Conservation (phyloP, 176 grass and related monocot genomes). For the Phragmites australis region DNA sequence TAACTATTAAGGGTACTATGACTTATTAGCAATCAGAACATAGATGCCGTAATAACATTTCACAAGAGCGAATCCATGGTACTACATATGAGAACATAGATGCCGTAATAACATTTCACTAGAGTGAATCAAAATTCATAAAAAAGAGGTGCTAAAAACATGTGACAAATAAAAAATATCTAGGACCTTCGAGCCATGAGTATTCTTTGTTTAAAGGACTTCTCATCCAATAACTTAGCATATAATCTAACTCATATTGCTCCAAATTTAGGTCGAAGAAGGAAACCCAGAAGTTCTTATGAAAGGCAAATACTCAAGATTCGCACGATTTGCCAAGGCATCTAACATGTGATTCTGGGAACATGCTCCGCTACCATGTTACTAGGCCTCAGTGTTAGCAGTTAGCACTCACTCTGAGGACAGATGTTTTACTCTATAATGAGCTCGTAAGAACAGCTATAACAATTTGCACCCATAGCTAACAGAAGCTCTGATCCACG, state of each 20-base stretch:
- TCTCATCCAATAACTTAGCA: background rate
- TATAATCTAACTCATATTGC: background rate
- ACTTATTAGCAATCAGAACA: background rate
- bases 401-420: background rate
- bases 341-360: constrained; percentile 58
- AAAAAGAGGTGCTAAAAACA: background rate
- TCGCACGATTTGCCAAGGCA: constrained; percentile 73
- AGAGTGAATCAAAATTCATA: background rate
- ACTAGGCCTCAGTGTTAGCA: background rate
- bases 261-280: constrained; percentile 80
- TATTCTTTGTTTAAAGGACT: background rate
- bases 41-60: background rate
- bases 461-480: background rate
- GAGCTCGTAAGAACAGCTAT: background rate
- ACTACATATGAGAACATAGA: background rate
- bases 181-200: background rate
- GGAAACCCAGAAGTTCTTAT: constrained; percentile 66
- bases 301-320: constrained; percentile 58
- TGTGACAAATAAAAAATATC: background rate
- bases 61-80: background rate
- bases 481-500: background rate
- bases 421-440: background rate
- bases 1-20: background rate
- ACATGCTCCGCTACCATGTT: background rate
- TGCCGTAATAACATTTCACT: background rate